These are phyloP conservation scores for Halophytophthora polymorphica DNA, from an alignment of 352 stramenopile species.

Conservation along the genomic window DNA sequence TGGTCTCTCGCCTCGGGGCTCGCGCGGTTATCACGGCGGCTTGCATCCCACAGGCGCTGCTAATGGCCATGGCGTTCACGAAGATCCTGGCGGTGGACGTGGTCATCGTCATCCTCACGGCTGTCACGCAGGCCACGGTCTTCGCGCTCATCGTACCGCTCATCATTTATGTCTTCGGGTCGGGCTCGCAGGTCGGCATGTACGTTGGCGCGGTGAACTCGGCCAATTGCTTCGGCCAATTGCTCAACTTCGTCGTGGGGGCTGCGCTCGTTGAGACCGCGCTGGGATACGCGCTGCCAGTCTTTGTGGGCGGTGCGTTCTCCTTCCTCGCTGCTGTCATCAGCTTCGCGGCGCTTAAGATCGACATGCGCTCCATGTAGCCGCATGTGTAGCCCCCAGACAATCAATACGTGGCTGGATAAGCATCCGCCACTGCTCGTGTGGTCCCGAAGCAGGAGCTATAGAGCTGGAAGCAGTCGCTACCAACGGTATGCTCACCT, in stretches of 20 bases:
- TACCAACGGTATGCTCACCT: background rate
- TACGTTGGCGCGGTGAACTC: slow-evolving; percentile 76
- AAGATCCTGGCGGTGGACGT: slow-evolving; percentile 42
- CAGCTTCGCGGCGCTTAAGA: slow-evolving; percentile 49
- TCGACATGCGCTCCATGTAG: slow-evolving; percentile 83
- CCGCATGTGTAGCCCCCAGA: slow-evolving; percentile 28
- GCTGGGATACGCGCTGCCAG: slow-evolving; percentile 55
- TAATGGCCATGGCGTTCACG: slow-evolving; percentile 55
- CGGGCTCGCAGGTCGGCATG: slow-evolving; percentile 53
- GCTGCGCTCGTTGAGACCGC: slow-evolving; percentile 58
- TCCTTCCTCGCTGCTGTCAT: slow-evolving; percentile 65
- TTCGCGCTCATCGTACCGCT: slow-evolving; percentile 72
- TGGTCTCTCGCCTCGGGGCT: slow-evolving; percentile 40
- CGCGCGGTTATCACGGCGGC: slow-evolving; percentile 38
- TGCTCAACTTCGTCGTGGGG: slow-evolving; percentile 69
- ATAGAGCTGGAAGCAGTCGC: background rate
- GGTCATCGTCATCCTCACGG: slow-evolving; percentile 40
- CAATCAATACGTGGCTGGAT: slow-evolving; percentile 3
- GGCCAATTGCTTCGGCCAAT: slow-evolving; percentile 64
- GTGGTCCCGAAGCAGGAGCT: background rate
- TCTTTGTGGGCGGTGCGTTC: slow-evolving; percentile 64
- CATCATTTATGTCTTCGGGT: slow-evolving; percentile 63
- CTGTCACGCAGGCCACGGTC: slow-evolving; percentile 51
- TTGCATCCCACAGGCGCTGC: slow-evolving; percentile 42
- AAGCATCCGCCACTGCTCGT: too few relatives aligned